Evolutionary conservation across 371 early-diverging fungal species (phyloP), one percentile per base, ranked within the genome.

Genomic region (Syncephalastrum sp.): DNA sequence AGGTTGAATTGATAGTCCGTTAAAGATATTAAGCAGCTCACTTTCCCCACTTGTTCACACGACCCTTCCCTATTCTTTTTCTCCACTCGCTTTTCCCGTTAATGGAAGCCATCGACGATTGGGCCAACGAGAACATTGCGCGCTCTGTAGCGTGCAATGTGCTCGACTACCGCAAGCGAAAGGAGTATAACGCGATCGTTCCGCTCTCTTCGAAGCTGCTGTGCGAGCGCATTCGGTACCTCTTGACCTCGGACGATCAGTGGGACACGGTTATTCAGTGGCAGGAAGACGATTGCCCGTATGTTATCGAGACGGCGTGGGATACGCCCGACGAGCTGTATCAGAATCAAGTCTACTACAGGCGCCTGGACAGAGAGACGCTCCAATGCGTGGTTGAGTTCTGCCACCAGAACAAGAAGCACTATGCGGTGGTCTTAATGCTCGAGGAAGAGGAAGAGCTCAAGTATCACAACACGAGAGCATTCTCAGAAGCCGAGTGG

Each of bases 41-140:
- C 4, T 29, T 29, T 29, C 29, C 29, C 29, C 29, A 7, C 29
- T 29, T 29, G 7, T 29, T 29, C 29, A 29, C 33, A 51, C 44
- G n/a, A 47, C 21, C 47, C 50, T 51, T 24, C 23, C 42, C 53
- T 44, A 47, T 42, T 62, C 54, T 43, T 53, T 42, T 57, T 15
- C 57, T 42, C 41, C 5, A 17, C 5, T 47, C 5, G 25, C 48
- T 46, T 60, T 59, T 46, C 50, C 41, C 19, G 33, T 42, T 29
- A 25, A 78, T 79, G 80, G 76, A 79, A 65, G 80, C 80, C 12
- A 79, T 79, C 61, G 79, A 79, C 57, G 74, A 75, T 47, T 71
- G 61, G 46, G 74, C 74, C n/a, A 76, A 74, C 50, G 76, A 79
- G 21, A 74, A 75, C 50, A 69, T 79, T 63, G 70, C 69, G 14